Evolutionary conservation across 2,329 filamentous ascomycete species (phyloP), one percentile per base, ranked within the genome.

Genomic region (Colletotrichum tofieldiae): DNA sequence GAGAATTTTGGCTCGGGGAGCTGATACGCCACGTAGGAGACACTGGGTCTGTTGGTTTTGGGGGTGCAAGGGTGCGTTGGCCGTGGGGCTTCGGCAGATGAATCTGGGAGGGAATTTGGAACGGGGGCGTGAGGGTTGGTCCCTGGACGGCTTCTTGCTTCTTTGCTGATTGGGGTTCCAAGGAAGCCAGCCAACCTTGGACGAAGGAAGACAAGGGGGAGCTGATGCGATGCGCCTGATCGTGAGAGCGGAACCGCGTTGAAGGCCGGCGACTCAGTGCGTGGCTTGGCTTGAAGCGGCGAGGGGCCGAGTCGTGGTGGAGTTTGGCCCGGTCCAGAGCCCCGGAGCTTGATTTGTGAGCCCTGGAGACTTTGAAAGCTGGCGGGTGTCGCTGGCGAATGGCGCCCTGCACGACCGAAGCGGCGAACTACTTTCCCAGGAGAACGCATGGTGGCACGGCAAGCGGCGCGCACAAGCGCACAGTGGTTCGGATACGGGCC

Each of bases 81-180:
- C 45, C 54, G 45, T 55, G 62, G 49, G 63, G 47, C 54, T 63
- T 69, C 69, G 69, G 69, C 69, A 72, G 69, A 72, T 72, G 69
- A 23, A 35, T 35, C 37, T 61, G 41, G 59, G 49, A 37, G 37
- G 52, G n/a, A 23, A 35, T 35, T 37, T 52, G 37, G 65, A 29
- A 54, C 32, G 35, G 29, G 16, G 5, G 39, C 14, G 29, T 16
- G 49, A 71, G 65, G 69, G 69, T 47, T 68, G n/a, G 58, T 68
- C 68, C 68, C 58, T 67, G 65, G 37, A 71, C 39, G 55, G 41
- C 9, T 14, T 35, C n/a, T n/a, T 45, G 16, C 16, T 11, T 37
- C 35, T 45, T 59, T 20, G 23, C 23, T 47, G 43, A 54, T 52
- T 35, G 14, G 49, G 35, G 7, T 37, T 29, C 37, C 23, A 32